Evolutionary conservation across 208 protist species (phyloP).

Genomic region (Acanthamoeba triangularis): DNA sequence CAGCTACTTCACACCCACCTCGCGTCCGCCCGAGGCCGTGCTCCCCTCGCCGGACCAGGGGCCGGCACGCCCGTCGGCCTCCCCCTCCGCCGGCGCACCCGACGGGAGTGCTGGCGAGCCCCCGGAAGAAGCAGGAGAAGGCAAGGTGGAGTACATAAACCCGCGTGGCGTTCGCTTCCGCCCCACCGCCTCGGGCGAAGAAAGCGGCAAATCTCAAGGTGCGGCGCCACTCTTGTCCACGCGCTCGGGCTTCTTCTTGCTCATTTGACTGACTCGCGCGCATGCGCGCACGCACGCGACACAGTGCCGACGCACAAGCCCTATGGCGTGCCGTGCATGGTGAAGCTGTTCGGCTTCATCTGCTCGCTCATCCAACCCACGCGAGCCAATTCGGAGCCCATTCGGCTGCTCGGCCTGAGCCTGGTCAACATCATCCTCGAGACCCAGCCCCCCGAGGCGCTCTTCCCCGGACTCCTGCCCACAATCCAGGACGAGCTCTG

Average conservation of each 20-base stretch:
- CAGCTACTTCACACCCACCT: slow-evolving; percentile 6
- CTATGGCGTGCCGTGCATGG: slow-evolving; percentile 47
- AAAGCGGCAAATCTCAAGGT: not conserved
- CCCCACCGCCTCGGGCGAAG: slow-evolving; percentile 5
- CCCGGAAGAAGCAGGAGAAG: not conserved
- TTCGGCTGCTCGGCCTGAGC: slow-evolving; percentile 41
- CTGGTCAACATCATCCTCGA: slow-evolving; percentile 66
- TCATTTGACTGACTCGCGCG: not conserved
- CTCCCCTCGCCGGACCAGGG: not conserved
- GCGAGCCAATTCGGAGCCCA: slow-evolving; percentile 45
- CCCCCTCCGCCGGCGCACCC: not conserved
- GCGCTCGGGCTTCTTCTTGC: no score
- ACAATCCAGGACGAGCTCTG: slow-evolving; percentile 65
- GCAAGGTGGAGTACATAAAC: slow-evolving; percentile 64
- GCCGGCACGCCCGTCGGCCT: not conserved
- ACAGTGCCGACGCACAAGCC: slow-evolving; percentile 25
- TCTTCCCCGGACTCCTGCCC: slow-evolving; percentile 41
- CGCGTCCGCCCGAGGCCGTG: not conserved
- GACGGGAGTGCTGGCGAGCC: no score
- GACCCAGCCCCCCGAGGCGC: slow-evolving; percentile 4
- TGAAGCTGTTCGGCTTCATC: slow-evolving; percentile 71
- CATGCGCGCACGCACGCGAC: not conserved
- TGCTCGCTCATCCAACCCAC: slow-evolving; percentile 68
- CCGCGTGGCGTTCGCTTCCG: slow-evolving; percentile 64
- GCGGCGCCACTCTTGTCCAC: not conserved